Evolutionary conservation across 352 stramenopile species (phyloP), one percentile per base, ranked within the genome.

Genomic region (Phytophthora macrochlamydospora): DNA sequence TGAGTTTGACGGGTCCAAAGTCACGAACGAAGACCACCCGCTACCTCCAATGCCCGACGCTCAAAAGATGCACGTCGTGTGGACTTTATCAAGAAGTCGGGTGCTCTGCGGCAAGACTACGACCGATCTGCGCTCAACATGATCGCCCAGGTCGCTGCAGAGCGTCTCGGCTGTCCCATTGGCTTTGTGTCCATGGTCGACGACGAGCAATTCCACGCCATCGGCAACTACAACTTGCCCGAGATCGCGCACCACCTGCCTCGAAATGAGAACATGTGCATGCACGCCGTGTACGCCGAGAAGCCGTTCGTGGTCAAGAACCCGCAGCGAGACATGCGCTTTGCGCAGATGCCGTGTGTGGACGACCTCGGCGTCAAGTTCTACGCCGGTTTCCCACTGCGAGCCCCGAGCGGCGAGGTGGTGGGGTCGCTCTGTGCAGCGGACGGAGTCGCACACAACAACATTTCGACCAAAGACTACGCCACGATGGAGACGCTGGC

Each of bases 381-480:
- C 60, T 91, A 89, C 74, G 82, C 79, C 2, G 76, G 79, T 0
- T 91, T 91, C 59, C 79, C 82, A 0, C 50, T 91, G 1, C 62
- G 54, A 50, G 78, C 75, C 0, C 78, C 79, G 1, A 81, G 76
- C 18, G 80, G 80, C 1, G 73, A 75, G 2, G 78, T 89, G 5
- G 65, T 89, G 4, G 79, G 75, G 3, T 79, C 73, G 12, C 51
- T 90, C 14, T 86, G 79, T 40, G 55, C 77, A 8, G 71, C 65
- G 5, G 81, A 90, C 46, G 57, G 62, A 2, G 51, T 64, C 11
- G 66, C 79, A 5, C 79, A 87, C 58, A 69, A 78, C 51, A 78
- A 81, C 61, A 85, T 90, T 59, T 76, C 77, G 1, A 83, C 79
- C 38, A 86, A 86, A 59, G 77, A 90, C 54, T 90, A 89, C 54